Conservation (phyloP, 148 eudicot genomes). For the Vaccinium corymbosum region DNA sequence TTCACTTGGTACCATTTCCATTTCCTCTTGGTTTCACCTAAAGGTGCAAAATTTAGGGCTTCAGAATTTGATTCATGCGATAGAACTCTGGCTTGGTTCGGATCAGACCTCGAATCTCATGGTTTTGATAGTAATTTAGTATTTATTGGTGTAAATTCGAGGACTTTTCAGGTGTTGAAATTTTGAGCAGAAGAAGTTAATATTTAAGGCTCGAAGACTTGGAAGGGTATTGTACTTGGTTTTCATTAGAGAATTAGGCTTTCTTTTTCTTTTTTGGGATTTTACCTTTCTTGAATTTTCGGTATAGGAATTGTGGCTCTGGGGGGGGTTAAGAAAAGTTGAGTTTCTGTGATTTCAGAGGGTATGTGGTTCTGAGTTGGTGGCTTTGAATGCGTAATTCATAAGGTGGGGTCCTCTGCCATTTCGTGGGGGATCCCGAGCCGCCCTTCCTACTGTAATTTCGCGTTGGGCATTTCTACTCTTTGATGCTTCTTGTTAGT, state of each 20-base stretch:
- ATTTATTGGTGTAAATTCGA: neutral
- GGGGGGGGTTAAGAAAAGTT: neutral
- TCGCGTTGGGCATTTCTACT: neutral
- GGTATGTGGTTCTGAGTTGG: slow-evolving; percentile 8
- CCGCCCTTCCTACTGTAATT: neutral
- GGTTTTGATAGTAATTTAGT: neutral
- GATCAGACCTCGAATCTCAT: slow-evolving; percentile 14
- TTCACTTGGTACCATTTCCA: neutral
- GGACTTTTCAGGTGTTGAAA: slow-evolving; percentile 10
- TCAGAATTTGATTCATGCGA: slow-evolving; percentile 14
- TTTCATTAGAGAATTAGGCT: neutral
- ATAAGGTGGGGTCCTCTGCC: slow-evolving; percentile 36
- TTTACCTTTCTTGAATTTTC: neutral
- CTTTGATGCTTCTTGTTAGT: neutral
- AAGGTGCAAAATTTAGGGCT: slow-evolving; percentile 21
- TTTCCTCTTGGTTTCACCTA: neutral
- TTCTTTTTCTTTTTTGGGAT: neutral
- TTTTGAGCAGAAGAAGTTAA: slow-evolving; percentile 5
- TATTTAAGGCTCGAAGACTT: slow-evolving; percentile 6
- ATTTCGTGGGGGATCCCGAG: slow-evolving; percentile 38
- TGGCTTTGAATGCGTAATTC: slow-evolving; percentile 24
- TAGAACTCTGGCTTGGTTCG: slow-evolving; percentile 1
- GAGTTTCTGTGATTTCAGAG: slow-evolving; percentile 20
- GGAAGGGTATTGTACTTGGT: slow-evolving; percentile 5
- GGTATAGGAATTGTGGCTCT: slow-evolving; percentile 1